Conservation (phyloP, 345 rosid genomes). For the Eucalyptus tenuipes region DNA sequence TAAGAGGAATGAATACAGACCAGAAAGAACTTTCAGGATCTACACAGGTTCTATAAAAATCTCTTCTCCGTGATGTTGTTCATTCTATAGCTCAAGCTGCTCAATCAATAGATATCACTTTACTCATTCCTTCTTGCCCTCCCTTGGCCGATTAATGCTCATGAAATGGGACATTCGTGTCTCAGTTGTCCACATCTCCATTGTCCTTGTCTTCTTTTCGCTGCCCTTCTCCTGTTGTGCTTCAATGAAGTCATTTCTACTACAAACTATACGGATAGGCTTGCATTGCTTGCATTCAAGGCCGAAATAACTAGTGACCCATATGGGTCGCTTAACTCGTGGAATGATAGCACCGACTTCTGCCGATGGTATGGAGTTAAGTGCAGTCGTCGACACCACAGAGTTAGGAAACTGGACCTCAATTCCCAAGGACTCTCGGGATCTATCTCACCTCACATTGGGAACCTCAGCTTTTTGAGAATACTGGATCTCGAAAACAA, state of each 20-base stretch:
- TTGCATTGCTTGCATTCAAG: background rate
- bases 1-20: background rate
- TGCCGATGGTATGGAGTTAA: background rate
- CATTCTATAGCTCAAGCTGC: background rate
- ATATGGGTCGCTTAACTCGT: background rate
- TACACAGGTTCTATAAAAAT: background rate
- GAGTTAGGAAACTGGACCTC: background rate
- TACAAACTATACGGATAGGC: background rate
- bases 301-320: background rate
- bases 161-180: background rate
- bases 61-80: background rate
- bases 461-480: background rate
- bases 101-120: background rate
- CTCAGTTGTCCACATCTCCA: background rate
- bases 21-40: background rate
- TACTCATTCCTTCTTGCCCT: background rate
- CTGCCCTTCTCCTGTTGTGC: background rate
- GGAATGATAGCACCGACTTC: background rate
- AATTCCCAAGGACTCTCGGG: background rate
- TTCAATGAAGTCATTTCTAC: accelerated
- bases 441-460: background rate
- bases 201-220: background rate
- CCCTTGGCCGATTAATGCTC: background rate
- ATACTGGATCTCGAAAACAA: background rate
- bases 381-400: background rate